Base-by-base conservation (phyloP, 2,329 filamentous ascomycete genomes). In the Daldinia sp. region DNA sequence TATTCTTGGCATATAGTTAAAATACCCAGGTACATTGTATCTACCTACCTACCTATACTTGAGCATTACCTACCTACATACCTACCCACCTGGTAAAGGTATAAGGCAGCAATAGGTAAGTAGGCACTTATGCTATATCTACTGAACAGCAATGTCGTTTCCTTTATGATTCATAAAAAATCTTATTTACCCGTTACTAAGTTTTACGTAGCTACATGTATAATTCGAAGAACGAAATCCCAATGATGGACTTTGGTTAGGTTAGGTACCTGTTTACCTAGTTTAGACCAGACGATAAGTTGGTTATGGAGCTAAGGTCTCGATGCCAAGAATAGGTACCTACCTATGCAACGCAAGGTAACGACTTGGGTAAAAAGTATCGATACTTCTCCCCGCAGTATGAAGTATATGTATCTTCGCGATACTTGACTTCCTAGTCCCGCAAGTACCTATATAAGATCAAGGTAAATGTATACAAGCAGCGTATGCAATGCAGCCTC, bases 381-480 rank as follows among this genome's bases (percentile, higher is more conserved):
- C 54, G 62, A 63, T 70, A 72, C 71, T 63, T 72, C 55, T 68
- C 70, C 67, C 70, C 68, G 68, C 70, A 70, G 67, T 69, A 68
- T 50, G 56, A 54, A 53, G 64, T 69, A 62, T 64, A 63, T 54
- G 30, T 58, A 66, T 68, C 58, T 37, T 70, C 70, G 68, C 68
- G 70, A 71, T 71, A 70, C 68, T 66, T 67, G 49, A 63, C 34
- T 39, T 61, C 43, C 51, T 45, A 61, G 68, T 71, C 66, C 66
- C 68, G 64, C 69, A 72, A 55, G 70, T 72, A 72, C 70, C 70
- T 71, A 72, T 70, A 72, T 70, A 61, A 61, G 52, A 29, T 54
- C 57, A 47, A 37, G 59, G 53, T 63, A 25, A 47, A 37, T 58
- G 53, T 63, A 25, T 39, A 29, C 47, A 50, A 53, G 34, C 60